Evolutionary conservation across 129 eudicot species (phyloP), one percentile per base, ranked within the genome.

Genomic region (Dittrichia graveolens): DNA sequence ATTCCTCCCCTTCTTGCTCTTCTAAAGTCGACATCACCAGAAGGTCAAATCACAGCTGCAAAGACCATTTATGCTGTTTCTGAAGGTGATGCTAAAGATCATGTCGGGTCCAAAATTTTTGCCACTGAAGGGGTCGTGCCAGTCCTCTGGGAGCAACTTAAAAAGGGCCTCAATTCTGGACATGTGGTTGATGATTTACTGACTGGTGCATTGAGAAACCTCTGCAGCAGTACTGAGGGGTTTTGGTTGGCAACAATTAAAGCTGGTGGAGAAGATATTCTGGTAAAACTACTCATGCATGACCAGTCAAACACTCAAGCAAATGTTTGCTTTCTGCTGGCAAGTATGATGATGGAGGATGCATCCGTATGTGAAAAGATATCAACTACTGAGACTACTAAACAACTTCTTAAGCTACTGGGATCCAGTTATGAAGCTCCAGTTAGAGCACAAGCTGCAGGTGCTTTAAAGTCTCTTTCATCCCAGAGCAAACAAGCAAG

Each of bases 111-210:
- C 45, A 95, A 95, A 73, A 91, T 95, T 6, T 95, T 95, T 76
- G 93, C 97, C 14, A 95, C 97, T 58, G 99, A 95, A 86, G 97
- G 97, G 67, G 99, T 95, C 24, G 99, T 95, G 8, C 99, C 96
- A 35, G 99, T 83, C 53, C 85, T 95, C n/a, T 95, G 97, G 99
- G 87, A 83, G 74, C 97, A 86, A 82, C 85, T 95, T 1, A 79
- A 83, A 75, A 88, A 83, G 85, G 99, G 97, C 46, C 91, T 78
- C 24, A 87, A 84, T 72, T 86, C 96, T 78, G 95, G 95, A 44
- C 81, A 90, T 11, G 71, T 83, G 54, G 97, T 91, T 49, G 91
- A 88, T 79, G 90, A 82, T 75, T 83, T 95, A 67, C 80, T 95
- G 75, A 95, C 99, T 16, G 99, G 99, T 70, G 97, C 97, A 67